Base-by-base conservation (phyloP, 139 green algal species). In the Asterochloris erici region DNA sequence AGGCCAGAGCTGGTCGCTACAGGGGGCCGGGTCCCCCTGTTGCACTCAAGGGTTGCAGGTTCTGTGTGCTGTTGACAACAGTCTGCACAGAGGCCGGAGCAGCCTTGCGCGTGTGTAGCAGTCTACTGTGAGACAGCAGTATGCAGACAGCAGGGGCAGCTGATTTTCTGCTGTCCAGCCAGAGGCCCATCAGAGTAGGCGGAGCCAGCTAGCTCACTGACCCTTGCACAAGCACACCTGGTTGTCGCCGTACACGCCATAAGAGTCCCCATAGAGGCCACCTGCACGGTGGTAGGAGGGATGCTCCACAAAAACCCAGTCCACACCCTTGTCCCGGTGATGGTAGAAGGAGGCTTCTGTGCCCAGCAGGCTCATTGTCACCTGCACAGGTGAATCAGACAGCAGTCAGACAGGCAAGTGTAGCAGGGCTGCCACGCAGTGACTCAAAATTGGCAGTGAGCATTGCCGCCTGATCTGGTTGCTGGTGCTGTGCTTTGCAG, bases 291-390 rank as follows among this genome's bases (percentile, higher is more conserved):
- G 83, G 86, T 90, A 96, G 54, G 86, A 89, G 19, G 87, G 85
- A 84, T 97, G 91, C 82, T 96, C 93, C 28, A 98, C 90, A 86
- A 98, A 98, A 6, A 98, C 89, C 71, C 83, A 96, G 86, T 96
- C 93, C 26, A 96, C 93, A 6, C 93, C 93, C 28, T 90, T 84
- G 60, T 84, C 79, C 14, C 83, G 82, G 10, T 84, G 54, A 24
- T 82, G 60, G 68, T 78, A 80, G 68, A 85, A 90, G 16, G 84
- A 74, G 10, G 91, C 86, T 29, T 84, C 76, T 13, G 61, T 84
- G 13, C 68, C 86, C 14, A 84, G 19, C 15, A 88, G 60, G 0
- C 79, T 28, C 63, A 84, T 68, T 11, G 23, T 71, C 23, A 85
- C 68, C 87, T 88, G 82, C 63, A 83, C 14, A 24, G 26, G 11